A percentile compares a stretch with the other conserved stretches of the same genome.
Evolutionary conservation across 1,284 basidiomycete genomes (phyloP).

Genomic region (Ganoderma multipileum): DNA sequence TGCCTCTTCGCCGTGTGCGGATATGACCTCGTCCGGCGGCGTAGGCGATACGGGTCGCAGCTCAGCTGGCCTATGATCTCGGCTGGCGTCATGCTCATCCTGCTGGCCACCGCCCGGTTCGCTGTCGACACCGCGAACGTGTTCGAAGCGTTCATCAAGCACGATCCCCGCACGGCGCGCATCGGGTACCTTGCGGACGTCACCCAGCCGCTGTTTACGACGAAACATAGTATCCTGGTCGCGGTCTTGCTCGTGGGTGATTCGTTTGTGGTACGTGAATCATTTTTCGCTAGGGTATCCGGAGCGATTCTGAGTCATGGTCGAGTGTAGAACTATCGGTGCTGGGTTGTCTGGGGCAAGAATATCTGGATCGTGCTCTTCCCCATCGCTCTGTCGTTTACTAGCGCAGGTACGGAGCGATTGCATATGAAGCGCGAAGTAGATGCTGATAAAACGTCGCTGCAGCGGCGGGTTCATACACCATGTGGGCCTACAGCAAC

Average conservation of each 20-base stretch:
- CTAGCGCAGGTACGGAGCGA: constrained; percentile 23
- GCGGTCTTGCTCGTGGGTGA: constrained; percentile 28
- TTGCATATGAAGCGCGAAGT: too few species aligned
- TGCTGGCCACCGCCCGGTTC: constrained; percentile 30
- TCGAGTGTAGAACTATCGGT: constrained; percentile 29
- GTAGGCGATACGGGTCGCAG: background rate
- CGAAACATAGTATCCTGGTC: constrained; percentile 28
- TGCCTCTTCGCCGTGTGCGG: constrained; percentile 13
- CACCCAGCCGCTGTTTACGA: constrained; percentile 34
- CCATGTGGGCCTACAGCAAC: constrained; percentile 19
- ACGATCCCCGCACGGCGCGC: constrained; percentile 45
- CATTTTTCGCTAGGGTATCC: too few species aligned
- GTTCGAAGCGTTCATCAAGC: constrained; percentile 28
- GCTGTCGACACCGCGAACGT: constrained; percentile 27
- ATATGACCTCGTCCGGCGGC: constrained; percentile 16
- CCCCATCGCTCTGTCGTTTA: constrained; percentile 26
- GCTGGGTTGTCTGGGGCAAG: constrained; percentile 34
- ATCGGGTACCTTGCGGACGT: constrained; percentile 54
- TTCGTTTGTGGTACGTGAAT: constrained; percentile 28
- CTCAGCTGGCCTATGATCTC: constrained; percentile 27
- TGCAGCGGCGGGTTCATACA: background rate
- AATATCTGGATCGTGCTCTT: constrained; percentile 25
- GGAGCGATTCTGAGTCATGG: background rate
- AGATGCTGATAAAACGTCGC: background rate
- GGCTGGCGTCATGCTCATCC: constrained; percentile 21